These are phyloP conservation scores for Sinapis alba DNA, from an alignment of 441 rosid genomes.

Conservation along the genomic window DNA sequence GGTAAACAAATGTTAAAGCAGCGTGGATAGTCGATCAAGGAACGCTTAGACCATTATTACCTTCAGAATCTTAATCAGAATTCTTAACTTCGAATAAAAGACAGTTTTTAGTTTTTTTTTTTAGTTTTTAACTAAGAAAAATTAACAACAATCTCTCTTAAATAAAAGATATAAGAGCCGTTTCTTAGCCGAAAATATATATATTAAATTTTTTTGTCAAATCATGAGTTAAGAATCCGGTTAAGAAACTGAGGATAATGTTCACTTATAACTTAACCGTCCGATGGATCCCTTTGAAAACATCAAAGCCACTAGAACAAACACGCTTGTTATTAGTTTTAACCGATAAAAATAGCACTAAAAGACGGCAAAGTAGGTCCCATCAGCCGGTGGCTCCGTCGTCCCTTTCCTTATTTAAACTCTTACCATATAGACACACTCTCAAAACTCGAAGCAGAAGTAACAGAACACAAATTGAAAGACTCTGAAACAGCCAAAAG, in stretches of 20 bases:
- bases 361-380: slow-evolving; percentile 30
- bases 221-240: no score
- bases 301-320: neutral
- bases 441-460: slow-evolving; percentile 18
- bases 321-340: neutral
- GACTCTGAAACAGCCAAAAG: neutral
- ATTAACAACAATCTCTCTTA: no score
- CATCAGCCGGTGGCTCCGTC: neutral
- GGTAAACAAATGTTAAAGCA: neutral
- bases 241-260: no score
- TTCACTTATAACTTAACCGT: no score
- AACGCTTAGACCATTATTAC: no score
- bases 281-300: neutral
- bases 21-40: neutral
- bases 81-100: no score
- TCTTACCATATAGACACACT: slow-evolving; percentile 1
- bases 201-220: no score
- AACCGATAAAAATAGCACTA: neutral
- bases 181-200: no score
- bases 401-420: slow-evolving; percentile 18
- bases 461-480: slow-evolving; percentile 3
- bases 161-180: no score
- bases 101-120: no score
- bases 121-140: no score
- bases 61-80: no score